phyloP scores from a whole-genome alignment of 306 rosid species.

The Potentilla sterilis region DNA sequence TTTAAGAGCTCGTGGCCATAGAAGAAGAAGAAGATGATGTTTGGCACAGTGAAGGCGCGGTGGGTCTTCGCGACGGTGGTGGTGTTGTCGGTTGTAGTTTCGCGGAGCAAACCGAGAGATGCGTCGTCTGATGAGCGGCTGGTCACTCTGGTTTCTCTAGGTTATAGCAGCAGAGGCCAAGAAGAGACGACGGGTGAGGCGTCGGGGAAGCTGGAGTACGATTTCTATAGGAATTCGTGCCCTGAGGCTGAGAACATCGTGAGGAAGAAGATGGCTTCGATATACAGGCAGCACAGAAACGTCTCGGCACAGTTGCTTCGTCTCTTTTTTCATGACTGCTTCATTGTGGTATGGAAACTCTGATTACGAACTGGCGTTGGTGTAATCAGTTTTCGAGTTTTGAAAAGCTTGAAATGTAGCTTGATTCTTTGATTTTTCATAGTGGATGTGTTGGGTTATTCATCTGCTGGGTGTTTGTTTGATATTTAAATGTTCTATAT shows the following conservation, averaged over 20 bases:
- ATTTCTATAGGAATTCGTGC: constrained; percentile 56
- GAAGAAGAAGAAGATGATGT: background rate
- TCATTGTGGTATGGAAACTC: constrained; percentile 46
- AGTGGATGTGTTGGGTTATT: background rate
- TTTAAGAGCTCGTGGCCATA: background rate
- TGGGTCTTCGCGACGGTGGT: constrained; percentile 21
- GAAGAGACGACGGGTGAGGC: constrained; percentile 11
- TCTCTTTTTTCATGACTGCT: constrained; percentile 91
- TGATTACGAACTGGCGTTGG: background rate
- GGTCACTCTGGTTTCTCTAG: constrained; percentile 12
- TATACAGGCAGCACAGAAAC: constrained; percentile 46
- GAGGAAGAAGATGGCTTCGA: constrained; percentile 45
- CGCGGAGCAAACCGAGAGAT: constrained; percentile 39
- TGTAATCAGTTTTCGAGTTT: background rate
- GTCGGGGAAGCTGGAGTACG: constrained; percentile 42
- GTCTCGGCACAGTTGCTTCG: constrained; percentile 67
- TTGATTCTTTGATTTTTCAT: too few relatives aligned
- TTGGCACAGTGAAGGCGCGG: background rate
- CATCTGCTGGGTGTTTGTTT: too few relatives aligned
- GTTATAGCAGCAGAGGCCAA: background rate
- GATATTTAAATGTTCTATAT: too few relatives aligned
- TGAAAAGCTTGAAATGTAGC: background rate
- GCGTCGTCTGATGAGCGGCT: constrained; percentile 8
- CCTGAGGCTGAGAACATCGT: constrained; percentile 60
- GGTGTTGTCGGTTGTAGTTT: constrained; percentile 37